Evolutionary conservation across 768 basidiomycete genomes (phyloP), one percentile per base, ranked within the genome.

Genomic region (Tulasnella sp.): DNA sequence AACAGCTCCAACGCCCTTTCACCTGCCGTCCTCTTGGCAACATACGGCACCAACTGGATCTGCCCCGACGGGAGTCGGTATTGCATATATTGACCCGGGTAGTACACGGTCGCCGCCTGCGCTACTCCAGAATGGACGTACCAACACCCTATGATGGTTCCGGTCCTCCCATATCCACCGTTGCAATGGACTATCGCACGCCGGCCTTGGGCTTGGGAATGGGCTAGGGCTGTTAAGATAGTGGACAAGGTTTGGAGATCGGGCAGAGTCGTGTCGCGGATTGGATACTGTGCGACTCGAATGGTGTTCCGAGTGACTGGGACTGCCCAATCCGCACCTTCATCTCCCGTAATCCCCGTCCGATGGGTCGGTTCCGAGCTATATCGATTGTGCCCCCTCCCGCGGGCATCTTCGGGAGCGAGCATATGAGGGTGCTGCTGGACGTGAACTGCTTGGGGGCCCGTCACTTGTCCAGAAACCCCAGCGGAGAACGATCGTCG

Each of bases 121-220:
- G 39, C 68, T 2, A 69, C 7, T 7, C 49, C 72, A 2, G 42
- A 3, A 29, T 54, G 72, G 37, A 74, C 72, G 49, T 45, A 49
- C 72, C 72, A 74, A 19, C 72, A 74, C 42, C 72, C 72, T 14
- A 74, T 34, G 49, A 74, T 54, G 7, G 72, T 74, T 2, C 72
- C 72, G 17, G 72, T 74, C 15, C 72, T 40, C 14, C 72, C 72
- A 34, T 45, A 45, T 9, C 72, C 72, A 11, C 72, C 72, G 49
- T 36, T 36, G 72, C 72, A 74, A 34, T 74, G 72, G 19, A 74
- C 49, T 12, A 74, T 45, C 17, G 72, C 72, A 11, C 15, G 14
- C 22, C 72, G 72, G 52, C 52, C 49, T 31, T 54, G 72, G 9
- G 38, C 38, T 42, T 52, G 38, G 12, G 71, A 72, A 25, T 72